These are phyloP conservation scores for Globisporangium okanoganense DNA, from an alignment of 352 stramenopile species.

Conservation along the genomic window DNA sequence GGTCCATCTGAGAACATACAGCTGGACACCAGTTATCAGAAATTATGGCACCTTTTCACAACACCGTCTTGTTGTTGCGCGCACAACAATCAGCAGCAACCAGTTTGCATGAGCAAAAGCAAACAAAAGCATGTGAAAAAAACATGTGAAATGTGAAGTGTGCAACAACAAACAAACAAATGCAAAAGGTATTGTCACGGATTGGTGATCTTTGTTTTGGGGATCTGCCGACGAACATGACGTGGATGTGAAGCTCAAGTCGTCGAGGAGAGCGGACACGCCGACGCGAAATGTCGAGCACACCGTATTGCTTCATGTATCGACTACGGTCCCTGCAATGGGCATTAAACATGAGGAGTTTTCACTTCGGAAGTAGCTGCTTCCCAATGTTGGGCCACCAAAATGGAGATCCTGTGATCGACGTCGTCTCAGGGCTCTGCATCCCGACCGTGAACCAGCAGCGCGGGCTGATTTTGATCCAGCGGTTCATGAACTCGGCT, in stretches of 20 bases:
- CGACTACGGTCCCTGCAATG: no score
- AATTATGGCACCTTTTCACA: not conserved
- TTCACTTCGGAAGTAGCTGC: no score
- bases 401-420: no score
- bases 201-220: slow-evolving; percentile 5
- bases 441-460: slow-evolving; percentile 88
- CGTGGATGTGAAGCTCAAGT: slow-evolving; percentile 5
- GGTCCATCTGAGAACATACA: slow-evolving; percentile 10
- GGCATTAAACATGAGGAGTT: no score
- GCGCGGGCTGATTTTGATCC: slow-evolving; percentile 51
- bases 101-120: no score
- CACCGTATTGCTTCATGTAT: no score
- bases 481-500: slow-evolving; percentile 34
- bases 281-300: not conserved
- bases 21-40: slow-evolving; percentile 4
- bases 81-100: no score
- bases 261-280: not conserved
- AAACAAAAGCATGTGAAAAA: no score
- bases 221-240: slow-evolving; percentile 1
- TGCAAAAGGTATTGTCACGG: not conserved
- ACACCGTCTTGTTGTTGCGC: no score
- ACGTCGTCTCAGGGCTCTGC: slow-evolving; percentile 82
- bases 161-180: not conserved
- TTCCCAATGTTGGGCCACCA: no score
- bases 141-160: no score